Evolutionary conservation across 257 asterid genomes (phyloP).

Genomic region (Schizonepeta tenuifolia): DNA sequence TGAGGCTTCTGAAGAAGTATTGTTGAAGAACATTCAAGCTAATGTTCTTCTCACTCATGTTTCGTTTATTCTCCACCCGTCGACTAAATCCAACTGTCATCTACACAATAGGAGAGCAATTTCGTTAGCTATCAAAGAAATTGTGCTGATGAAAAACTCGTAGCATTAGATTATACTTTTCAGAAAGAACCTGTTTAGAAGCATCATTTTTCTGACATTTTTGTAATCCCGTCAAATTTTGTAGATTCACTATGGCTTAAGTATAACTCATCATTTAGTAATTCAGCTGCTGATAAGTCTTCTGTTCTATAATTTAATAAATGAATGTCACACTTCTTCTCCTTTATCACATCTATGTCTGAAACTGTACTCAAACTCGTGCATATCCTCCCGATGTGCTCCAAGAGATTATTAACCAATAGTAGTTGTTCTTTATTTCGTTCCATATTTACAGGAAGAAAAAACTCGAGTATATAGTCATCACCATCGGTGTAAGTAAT

Average conservation of each 20-base stretch:
- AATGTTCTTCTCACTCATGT: constrained; percentile 64
- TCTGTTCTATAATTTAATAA: constrained; percentile 28
- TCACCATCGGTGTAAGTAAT: constrained; percentile 54
- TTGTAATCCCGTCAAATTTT: constrained; percentile 32
- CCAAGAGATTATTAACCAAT: constrained; percentile 56
- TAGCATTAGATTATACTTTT: background rate
- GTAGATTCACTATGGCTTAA: constrained; percentile 18
- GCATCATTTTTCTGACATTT: constrained; percentile 23
- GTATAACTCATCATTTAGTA: constrained; percentile 30
- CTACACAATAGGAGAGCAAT: constrained; percentile 30
- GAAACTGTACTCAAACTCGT: constrained; percentile 61
- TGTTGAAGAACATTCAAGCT: constrained; percentile 75
- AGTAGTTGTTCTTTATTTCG: constrained; percentile 58
- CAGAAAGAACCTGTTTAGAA: constrained; percentile 41
- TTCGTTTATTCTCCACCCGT: constrained; percentile 54
- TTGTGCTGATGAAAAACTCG: background rate
- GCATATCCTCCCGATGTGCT: constrained; percentile 60
- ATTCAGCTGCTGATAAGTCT: constrained; percentile 31
- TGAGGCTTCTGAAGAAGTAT: constrained; percentile 73
- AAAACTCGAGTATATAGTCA: constrained; percentile 77
- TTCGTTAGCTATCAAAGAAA: background rate
- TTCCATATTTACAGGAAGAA: constrained; percentile 59
- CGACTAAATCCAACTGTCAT: constrained; percentile 33
- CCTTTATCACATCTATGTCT: constrained; percentile 44
- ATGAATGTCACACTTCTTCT: constrained; percentile 30